A percentile compares a stretch with the other conserved stretches of the same genome.
Conservation (phyloP, 805 yeast genomes). For the Metschnikowia vanudenii region DNA sequence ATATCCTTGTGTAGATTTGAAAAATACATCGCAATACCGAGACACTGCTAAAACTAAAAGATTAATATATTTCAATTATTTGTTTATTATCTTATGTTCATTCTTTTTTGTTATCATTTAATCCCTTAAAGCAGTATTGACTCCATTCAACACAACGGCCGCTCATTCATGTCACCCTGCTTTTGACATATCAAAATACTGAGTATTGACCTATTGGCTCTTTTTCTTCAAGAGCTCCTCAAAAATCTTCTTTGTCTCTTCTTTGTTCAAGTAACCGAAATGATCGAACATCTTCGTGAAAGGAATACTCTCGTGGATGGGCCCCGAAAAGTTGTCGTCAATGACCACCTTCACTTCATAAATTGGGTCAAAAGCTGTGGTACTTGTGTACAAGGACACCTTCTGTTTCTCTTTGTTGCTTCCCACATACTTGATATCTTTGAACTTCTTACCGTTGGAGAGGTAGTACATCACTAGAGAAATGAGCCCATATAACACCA, state of each 20-base stretch:
- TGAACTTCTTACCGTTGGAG: constrained; percentile 34
- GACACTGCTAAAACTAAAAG: too few relatives aligned
- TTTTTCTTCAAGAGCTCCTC: constrained; percentile 20
- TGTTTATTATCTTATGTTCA: too few relatives aligned
- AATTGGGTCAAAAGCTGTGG: constrained; percentile 43
- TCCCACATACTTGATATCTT: constrained; percentile 50
- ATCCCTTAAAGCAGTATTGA: too few relatives aligned
- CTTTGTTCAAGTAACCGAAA: constrained; percentile 44
- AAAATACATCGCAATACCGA: too few relatives aligned
- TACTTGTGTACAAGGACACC: constrained; percentile 39
- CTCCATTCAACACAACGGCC: too few relatives aligned
- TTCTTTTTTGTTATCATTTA: too few relatives aligned
- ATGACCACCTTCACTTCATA: constrained; percentile 38
- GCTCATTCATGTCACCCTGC: too few relatives aligned
- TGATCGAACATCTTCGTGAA: constrained; percentile 44
- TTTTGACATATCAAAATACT: not conserved
- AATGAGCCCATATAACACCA: constrained; percentile 37
- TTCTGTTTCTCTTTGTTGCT: constrained; percentile 29
- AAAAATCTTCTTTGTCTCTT: constrained; percentile 30
- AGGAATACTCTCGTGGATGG: constrained; percentile 28
- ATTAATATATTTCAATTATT: too few relatives aligned
- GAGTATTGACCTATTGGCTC: constrained; percentile 9
- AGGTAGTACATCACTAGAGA: constrained; percentile 35
- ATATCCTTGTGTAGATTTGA: too few relatives aligned
- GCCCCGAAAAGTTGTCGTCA: constrained; percentile 21